These are phyloP conservation scores for Aspergillus flavus DNA, from an alignment of 2,329 filamentous ascomycete species.

Conservation along the genomic window DNA sequence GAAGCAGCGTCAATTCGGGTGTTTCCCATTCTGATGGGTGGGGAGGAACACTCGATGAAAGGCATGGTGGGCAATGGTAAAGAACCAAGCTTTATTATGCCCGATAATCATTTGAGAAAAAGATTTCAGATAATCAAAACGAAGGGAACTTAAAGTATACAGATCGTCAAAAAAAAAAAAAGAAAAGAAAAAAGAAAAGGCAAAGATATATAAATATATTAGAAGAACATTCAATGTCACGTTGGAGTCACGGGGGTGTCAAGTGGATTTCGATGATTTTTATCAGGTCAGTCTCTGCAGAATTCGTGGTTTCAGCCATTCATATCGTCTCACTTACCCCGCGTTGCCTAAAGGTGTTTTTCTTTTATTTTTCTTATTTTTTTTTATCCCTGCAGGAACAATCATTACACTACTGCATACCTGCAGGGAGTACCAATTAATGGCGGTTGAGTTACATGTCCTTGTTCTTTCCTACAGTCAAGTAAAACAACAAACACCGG, in stretches of 20 bases:
- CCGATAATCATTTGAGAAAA: neutral
- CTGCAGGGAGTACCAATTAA: neutral
- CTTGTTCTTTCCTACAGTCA: neutral
- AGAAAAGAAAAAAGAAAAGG: neutral
- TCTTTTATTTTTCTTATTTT: neutral
- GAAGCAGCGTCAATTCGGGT: conserved; percentile 1
- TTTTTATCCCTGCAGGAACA: conserved; percentile 6
- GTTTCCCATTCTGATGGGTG: neutral
- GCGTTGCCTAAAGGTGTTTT: neutral
- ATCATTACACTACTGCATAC: conserved; percentile 3
- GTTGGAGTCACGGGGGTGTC: neutral
- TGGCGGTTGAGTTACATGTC: neutral
- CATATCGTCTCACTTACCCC: conserved; percentile 1
- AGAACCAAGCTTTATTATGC: neutral
- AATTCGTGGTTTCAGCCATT: conserved; percentile 2
- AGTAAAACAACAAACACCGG: neutral
- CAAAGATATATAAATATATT: neutral
- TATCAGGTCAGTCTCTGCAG: neutral
- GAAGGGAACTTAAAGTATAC: neutral
- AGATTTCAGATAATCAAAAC: neutral
- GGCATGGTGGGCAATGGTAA: neutral
- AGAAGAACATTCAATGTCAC: neutral
- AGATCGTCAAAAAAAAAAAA: neutral
- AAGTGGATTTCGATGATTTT: neutral
- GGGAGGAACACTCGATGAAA: neutral